Base-by-base conservation (phyloP, 2,329 filamentous ascomycete genomes). In the Colletotrichum lentis region DNA sequence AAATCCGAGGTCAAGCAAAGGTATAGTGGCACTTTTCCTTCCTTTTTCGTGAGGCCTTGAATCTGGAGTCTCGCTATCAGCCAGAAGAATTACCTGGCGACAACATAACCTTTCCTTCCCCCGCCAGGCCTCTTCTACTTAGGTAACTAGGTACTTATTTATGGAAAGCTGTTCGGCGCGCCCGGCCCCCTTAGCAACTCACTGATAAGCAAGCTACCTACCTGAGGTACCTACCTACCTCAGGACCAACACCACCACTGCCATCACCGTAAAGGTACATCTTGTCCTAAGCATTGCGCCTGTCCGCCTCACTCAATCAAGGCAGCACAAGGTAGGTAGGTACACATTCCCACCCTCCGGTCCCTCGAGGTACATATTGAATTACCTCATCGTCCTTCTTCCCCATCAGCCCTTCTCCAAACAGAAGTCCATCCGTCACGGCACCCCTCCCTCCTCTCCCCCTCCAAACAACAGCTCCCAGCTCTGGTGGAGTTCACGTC, bases 391-490 rank as follows among this genome's bases (percentile, higher is more conserved):
- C 67, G 43, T 22, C 52, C 39, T 46, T 20, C 58, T 7, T 18
- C 57, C 49, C 58, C 35, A 53, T 56, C 63, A 50, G 22, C 14
- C 53, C n/a, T 57, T 59, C 67, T 62, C 62, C 56, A 61, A 65
- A 69, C 62, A 46, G 31, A 44, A 44, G 43, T 24, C 52, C 27
- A 56, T 53, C 63, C 52, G 50, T 31, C 27, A 35, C 31, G 8
- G 7, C 31, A 35, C 31, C 31, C 31, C 31, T 35, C 64, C 53
- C 55, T 47, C 57, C 60, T 62, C 66, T 69, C 62, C 65, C 65
- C 62, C 62, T 68, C 65, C 65, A 55, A 68, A 20, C 10, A 12
- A 54, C 35, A 69, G 66, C 66, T 69, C 56, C 37, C 44, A 69
- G 66, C 66, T 69, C 55, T 53, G 41, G 66, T 69, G 66, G 66